Conservation (phyloP, 2,329 filamentous ascomycete genomes). For the Plectosphaerella cucumerina region DNA sequence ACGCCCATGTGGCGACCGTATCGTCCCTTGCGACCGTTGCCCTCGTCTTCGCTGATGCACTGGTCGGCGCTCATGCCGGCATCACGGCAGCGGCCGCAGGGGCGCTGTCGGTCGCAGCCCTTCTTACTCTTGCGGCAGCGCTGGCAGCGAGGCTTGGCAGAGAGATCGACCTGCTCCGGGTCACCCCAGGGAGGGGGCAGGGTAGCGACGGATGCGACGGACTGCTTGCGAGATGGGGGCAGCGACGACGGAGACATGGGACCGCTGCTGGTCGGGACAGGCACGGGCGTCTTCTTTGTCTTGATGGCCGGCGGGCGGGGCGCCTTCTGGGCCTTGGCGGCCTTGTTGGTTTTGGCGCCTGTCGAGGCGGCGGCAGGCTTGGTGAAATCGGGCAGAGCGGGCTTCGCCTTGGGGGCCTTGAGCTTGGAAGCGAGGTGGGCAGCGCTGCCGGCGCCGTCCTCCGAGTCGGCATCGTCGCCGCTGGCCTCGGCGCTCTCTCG, state of each 20-base stretch:
- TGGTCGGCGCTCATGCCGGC: slow-evolving; percentile 90
- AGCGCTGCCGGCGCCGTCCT: slow-evolving; percentile 32
- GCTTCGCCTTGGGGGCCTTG: slow-evolving; percentile 32
- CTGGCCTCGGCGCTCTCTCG: slow-evolving; percentile 40
- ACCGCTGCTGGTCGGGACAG: slow-evolving; percentile 20
- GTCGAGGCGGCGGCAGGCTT: slow-evolving; percentile 34
- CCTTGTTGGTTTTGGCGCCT: slow-evolving; percentile 35
- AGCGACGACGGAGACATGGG: slow-evolving; percentile 64
- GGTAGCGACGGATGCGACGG: slow-evolving; percentile 55
- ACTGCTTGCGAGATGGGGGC: slow-evolving; percentile 72
- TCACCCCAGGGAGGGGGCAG: slow-evolving; percentile 60
- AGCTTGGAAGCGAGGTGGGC: slow-evolving; percentile 20
- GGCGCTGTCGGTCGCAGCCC: slow-evolving; percentile 93
- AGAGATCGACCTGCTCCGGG: slow-evolving; percentile 88
- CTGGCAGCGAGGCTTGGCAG: slow-evolving; percentile 94
- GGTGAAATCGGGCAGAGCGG: slow-evolving; percentile 21
- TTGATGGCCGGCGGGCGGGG: slow-evolving; percentile 36
- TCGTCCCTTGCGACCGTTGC: slow-evolving; percentile 92
- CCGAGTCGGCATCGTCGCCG: slow-evolving; percentile 49
- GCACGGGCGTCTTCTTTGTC: slow-evolving; percentile 44
- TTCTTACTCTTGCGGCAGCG: slow-evolving; percentile 99
- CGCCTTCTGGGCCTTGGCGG: slow-evolving; percentile 35
- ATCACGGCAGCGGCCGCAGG: slow-evolving; percentile 92
- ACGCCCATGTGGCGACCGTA: slow-evolving; percentile 74
- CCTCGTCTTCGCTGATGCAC: slow-evolving; percentile 96